Conservation (phyloP, 1,284 basidiomycete species). For the Golubevia sp. region DNA sequence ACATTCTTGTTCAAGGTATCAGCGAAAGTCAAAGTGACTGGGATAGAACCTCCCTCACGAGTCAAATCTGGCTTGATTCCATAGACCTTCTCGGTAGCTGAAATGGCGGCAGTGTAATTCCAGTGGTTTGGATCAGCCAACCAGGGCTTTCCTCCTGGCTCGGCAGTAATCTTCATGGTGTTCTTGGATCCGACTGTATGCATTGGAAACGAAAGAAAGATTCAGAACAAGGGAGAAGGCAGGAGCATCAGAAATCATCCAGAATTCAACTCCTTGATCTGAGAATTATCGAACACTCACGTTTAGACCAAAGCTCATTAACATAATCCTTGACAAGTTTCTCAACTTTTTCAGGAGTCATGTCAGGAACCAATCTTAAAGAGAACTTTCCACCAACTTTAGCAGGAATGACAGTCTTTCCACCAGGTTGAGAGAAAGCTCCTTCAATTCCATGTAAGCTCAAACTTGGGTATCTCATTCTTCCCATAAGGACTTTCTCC, state of each 20-base stretch:
- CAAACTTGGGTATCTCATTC: constrained; percentile 81
- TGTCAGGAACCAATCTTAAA: constrained; percentile 76
- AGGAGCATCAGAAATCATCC: neutral
- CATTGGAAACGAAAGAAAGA: neutral
- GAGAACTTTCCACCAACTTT: constrained; percentile 73
- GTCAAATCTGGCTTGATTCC: constrained; percentile 83
- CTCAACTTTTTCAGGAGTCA: constrained; percentile 68
- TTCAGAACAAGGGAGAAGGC: neutral
- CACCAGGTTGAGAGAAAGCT: constrained; percentile 73
- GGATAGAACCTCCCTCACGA: constrained; percentile 93
- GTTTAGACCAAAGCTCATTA: constrained; percentile 47
- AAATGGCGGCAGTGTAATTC: constrained; percentile 90
- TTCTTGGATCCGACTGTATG: constrained; percentile 50
- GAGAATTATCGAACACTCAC: constrained; percentile 3
- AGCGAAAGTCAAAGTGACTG: constrained; percentile 93
- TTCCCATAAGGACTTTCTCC: constrained; percentile 82
- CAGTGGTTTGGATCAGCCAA: constrained; percentile 70
- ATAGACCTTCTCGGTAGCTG: constrained; percentile 81
- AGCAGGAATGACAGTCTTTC: constrained; percentile 94
- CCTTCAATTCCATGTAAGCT: constrained; percentile 97
- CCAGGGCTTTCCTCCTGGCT: constrained; percentile 58
- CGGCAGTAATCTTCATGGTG: constrained; percentile 40
- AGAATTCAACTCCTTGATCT: neutral
- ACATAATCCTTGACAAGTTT: constrained; percentile 50
- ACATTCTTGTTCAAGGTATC: constrained; percentile 80